These are phyloP conservation scores for Anthostomella pinea DNA, from an alignment of 2,329 filamentous ascomycete genomes.

Conservation along the genomic window DNA sequence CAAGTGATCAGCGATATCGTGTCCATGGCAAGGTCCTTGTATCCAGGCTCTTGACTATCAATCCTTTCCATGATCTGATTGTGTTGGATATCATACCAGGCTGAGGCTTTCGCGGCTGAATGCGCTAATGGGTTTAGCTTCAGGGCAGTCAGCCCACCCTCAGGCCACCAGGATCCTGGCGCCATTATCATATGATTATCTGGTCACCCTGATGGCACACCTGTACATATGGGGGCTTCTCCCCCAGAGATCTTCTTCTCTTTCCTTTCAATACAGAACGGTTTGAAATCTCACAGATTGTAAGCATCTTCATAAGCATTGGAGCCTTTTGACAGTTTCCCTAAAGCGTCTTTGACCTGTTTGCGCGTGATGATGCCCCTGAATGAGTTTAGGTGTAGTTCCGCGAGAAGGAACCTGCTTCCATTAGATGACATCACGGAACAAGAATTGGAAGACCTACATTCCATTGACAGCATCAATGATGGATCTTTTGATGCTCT, in stretches of 20 bases:
- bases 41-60: slow-evolving; percentile 31
- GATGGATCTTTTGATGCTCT: slow-evolving; percentile 23
- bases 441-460: slow-evolving; percentile 27
- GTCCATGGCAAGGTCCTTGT: slow-evolving; percentile 36
- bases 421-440: neutral
- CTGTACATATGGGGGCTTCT: too few species aligned
- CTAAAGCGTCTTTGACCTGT: slow-evolving; percentile 31
- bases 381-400: slow-evolving; percentile 36
- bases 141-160: too few species aligned
- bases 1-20: slow-evolving; percentile 40
- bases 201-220: too few species aligned
- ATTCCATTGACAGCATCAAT: slow-evolving; percentile 30
- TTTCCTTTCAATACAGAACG: too few species aligned
- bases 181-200: too few species aligned
- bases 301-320: slow-evolving; percentile 39
- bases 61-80: slow-evolving; percentile 42
- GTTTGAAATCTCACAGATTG: too few species aligned
- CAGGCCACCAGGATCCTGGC: too few species aligned
- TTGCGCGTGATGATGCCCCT: slow-evolving; percentile 30
- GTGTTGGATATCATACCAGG: too few species aligned
- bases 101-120: too few species aligned
- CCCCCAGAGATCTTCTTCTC: too few species aligned
- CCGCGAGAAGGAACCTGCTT: slow-evolving; percentile 39
- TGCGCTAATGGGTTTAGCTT: too few species aligned
- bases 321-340: slow-evolving; percentile 28